Conservation (phyloP, 345 rosid species). For the Linum tenue region DNA sequence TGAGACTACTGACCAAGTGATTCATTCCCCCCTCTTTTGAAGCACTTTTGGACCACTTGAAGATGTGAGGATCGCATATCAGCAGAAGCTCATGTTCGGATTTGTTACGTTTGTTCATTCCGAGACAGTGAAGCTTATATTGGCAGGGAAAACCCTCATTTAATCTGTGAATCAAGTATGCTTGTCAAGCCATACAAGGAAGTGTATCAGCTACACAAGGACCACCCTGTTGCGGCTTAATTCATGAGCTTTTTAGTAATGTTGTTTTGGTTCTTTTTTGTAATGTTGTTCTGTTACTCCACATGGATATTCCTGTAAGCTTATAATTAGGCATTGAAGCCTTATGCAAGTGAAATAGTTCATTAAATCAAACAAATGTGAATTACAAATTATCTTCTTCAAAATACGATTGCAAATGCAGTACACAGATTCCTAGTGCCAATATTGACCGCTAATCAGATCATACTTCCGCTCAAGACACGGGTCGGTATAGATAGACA, state of each 20-base stretch:
- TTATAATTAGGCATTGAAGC: neutral
- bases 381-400: no score
- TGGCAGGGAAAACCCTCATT: conserved; percentile 88
- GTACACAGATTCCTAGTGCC: no score
- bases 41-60: conserved; percentile 87
- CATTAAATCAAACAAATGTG: neutral
- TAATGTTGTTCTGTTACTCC: neutral
- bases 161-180: conserved; percentile 87
- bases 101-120: conserved; percentile 80
- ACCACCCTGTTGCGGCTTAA: neutral
- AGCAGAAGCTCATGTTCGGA: conserved; percentile 97
- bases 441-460: no score
- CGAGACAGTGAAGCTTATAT: conserved; percentile 75
- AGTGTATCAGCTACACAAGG: neutral
- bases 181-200: conserved; percentile 98
- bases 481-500: no score
- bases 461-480: no score
- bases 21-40: conserved; percentile 14
- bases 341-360: neutral
- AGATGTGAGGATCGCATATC: conserved; percentile 98
- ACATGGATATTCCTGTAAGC: neutral
- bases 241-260: neutral
- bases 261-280: neutral
- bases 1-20: neutral
- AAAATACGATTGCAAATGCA: no score